Evolutionary conservation across 345 rosid species (phyloP).

Genomic region (Microcos paniculata): DNA sequence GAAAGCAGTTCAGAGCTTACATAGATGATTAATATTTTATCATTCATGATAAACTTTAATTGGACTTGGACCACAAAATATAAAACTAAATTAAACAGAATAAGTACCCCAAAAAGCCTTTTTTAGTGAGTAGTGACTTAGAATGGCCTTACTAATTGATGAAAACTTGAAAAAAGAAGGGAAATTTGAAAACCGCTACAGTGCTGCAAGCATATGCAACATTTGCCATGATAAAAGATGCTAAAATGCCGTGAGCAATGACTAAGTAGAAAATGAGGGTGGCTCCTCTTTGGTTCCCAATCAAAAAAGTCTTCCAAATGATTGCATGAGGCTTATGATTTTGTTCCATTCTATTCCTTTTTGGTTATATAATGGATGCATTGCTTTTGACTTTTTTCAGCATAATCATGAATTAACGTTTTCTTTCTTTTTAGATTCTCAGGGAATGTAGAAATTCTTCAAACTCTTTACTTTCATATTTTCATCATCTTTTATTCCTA

Average conservation of each 20-base stretch:
- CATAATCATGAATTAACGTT: neutral
- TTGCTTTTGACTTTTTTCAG: neutral
- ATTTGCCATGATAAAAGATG: neutral
- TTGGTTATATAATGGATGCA: neutral
- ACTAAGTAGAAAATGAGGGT: neutral
- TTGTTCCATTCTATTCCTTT: neutral
- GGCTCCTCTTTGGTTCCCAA: neutral
- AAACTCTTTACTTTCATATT: neutral
- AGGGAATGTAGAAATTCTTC: neutral
- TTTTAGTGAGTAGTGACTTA: neutral
- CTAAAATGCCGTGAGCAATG: neutral
- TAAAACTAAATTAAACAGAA: neutral
- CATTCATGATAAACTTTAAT: neutral
- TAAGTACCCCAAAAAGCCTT: neutral
- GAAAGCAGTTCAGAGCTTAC: neutral
- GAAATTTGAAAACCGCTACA: neutral
- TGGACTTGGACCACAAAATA: neutral
- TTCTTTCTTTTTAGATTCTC: neutral
- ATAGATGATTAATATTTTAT: neutral
- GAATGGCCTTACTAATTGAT: neutral
- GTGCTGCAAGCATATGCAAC: neutral
- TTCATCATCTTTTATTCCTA: neutral
- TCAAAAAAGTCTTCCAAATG: neutral
- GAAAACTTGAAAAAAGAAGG: neutral
- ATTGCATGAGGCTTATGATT: constrained; percentile 4